Evolutionary conservation across 192 early-diverging fungal species (phyloP).

Genomic region (Coemansia interrupta): DNA sequence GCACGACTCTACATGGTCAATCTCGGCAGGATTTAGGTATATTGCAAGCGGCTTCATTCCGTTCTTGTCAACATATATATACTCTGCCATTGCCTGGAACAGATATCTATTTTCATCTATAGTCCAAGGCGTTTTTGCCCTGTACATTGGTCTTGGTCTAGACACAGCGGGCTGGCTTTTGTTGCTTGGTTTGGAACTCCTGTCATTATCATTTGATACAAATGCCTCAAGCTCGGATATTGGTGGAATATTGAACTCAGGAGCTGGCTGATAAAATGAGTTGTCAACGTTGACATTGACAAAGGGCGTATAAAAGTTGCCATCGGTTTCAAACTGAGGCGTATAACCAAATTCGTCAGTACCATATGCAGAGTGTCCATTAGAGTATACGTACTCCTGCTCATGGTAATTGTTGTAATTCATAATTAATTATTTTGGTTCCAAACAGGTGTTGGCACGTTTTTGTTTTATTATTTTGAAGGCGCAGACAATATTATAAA

Average conservation of each 20-base stretch:
- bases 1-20: conserved; percentile 34
- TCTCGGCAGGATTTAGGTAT: conserved; percentile 35
- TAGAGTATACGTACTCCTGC: neutral
- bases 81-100: conserved; percentile 48
- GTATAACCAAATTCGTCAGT: neutral
- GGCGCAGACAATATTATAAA: no score
- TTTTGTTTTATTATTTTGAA: no score
- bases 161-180: neutral
- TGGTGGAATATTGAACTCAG: no score
- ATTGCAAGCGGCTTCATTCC: conserved; percentile 43
- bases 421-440: no score
- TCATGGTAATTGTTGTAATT: conserved; percentile 1
- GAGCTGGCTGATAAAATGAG: neutral
- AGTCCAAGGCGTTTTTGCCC: conserved; percentile 44
- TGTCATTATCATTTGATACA: neutral
- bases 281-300: neutral
- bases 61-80: conserved; percentile 41
- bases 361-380: neutral
- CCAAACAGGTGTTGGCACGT: no score
- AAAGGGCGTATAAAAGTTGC: conserved; percentile 1
- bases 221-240: no score
- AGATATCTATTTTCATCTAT: conserved; percentile 23
- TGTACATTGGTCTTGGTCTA: neutral
- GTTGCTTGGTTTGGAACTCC: neutral
- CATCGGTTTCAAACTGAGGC: neutral